phyloP scores from a whole-genome alignment of 139 green algal species.

The Chlamydomonas sp. region DNA sequence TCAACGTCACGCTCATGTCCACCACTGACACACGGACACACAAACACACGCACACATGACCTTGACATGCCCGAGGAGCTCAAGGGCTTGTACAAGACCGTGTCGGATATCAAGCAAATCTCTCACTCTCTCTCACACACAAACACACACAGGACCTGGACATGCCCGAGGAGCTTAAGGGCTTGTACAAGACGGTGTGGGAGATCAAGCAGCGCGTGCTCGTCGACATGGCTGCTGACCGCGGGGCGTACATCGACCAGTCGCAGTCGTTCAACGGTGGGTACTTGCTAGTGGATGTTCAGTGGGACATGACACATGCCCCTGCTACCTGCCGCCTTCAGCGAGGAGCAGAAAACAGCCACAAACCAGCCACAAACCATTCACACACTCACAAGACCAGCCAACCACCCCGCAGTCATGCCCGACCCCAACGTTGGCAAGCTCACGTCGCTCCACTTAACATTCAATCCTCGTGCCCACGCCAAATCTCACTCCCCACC shows the following conservation, averaged over 20 bases:
- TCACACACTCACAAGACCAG: too few relatives aligned
- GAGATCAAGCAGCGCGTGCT: constrained; percentile 96
- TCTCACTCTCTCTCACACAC: too few relatives aligned
- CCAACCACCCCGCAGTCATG: too few relatives aligned
- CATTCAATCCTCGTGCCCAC: too few relatives aligned
- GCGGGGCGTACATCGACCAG: constrained; percentile 98
- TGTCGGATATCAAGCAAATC: constrained; percentile 99
- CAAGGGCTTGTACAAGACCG: constrained; percentile 97
- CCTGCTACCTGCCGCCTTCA: not conserved
- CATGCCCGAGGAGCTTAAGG: constrained; percentile 86
- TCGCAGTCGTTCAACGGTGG: constrained; percentile 87
- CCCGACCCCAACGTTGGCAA: constrained; percentile 97
- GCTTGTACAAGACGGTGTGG: constrained; percentile 99
- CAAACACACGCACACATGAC: too few relatives aligned
- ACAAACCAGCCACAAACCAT: too few relatives aligned
- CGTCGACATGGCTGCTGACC: constrained; percentile 98
- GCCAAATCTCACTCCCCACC: constrained; percentile 54
- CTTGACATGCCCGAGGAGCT: constrained; percentile 82
- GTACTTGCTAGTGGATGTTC: too few relatives aligned
- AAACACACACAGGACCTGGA: too few relatives aligned
- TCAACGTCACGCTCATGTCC: not conserved
- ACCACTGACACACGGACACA: too few relatives aligned
- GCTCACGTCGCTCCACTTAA: constrained; percentile 98
- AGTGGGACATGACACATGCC: too few relatives aligned
- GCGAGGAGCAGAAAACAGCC: not conserved